These are phyloP conservation scores for Microascus cirrosus DNA, from an alignment of 2,329 filamentous ascomycete genomes.

Conservation along the genomic window DNA sequence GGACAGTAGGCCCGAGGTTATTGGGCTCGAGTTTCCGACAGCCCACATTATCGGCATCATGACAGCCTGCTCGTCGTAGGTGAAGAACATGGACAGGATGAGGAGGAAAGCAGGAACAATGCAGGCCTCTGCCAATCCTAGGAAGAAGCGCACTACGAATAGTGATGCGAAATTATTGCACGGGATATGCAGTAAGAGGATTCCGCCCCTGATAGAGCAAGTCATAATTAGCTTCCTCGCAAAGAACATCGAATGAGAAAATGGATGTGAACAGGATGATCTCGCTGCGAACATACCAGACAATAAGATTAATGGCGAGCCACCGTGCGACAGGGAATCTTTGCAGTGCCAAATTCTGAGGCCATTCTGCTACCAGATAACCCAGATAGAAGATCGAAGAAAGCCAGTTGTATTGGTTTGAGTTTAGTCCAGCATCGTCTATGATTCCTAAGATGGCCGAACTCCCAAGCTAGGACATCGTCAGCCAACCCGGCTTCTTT, in stretches of 20 bases:
- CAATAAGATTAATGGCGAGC: constrained; percentile 7
- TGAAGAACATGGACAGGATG: constrained; percentile 13
- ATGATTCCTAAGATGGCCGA: background rate
- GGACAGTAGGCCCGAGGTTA: constrained; percentile 15
- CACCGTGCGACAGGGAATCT: constrained; percentile 15
- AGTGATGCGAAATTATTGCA: constrained; percentile 9
- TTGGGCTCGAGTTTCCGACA: constrained; percentile 13
- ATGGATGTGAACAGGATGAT: background rate
- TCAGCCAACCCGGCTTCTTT: background rate
- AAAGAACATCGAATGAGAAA: background rate
- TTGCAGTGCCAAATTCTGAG: constrained; percentile 13
- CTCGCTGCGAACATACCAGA: background rate
- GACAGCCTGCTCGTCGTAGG: constrained; percentile 12
- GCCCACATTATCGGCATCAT: constrained; percentile 17
- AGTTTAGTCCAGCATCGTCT: constrained; percentile 4
- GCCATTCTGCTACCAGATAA: constrained; percentile 24
- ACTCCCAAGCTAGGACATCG: background rate
- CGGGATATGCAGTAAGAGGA: constrained; percentile 11
- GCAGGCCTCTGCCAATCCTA: constrained; percentile 12
- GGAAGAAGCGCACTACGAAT: constrained; percentile 10
- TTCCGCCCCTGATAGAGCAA: constrained; percentile 6
- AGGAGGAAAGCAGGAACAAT: constrained; percentile 7
- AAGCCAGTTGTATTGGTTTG: constrained; percentile 35
- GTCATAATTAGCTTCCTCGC: background rate
- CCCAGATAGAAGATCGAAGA: constrained; percentile 39